Base-by-base conservation (phyloP, 163 green algal genomes). In the Scenedesmus sp. region DNA sequence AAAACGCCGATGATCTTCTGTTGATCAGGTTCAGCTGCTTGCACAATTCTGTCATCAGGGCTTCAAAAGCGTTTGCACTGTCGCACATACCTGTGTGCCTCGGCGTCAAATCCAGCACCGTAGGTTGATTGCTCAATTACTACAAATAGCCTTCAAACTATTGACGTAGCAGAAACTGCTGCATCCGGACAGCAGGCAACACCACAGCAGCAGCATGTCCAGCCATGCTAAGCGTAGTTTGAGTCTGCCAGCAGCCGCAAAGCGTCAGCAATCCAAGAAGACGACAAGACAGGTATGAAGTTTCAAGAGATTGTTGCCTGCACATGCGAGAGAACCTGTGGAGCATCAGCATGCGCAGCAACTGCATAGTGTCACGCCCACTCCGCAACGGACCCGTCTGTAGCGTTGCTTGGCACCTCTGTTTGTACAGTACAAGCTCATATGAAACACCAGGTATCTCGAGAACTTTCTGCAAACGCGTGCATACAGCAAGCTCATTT, bases 181-280 rank as follows among this genome's bases (percentile, higher is more conserved):
- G n/a, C n/a, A 9, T 52, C 15, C 15, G 54, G 7, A 23, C 54
- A 70, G 54, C 54, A 64, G 54, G 81, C 81, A 86, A 52, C 18
- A 46, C 6, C 81, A 66, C 16, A 46, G 20, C 81, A 86, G 54
- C 23, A 79, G 46, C 87, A 91, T 91, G 87, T 34, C 76, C 74
- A 87, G 34, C 34, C 34, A 84, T n/a, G 76, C 34, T 23, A 91
- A 91, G 46, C 74, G 76, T 4, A 82, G 26, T 16, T 55, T 91
- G 18, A 91, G 87, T 76, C 87, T 91, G 74, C 76, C 87, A 55
- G 87, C 87, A 62, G 87, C 87, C 46, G 76, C 87, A 59, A 86
- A 64, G 77, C 73, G 73, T 23, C 70, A 55, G 52, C 67, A 60
- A 52, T 86, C 73, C 70, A 91, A 91, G 26, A 90, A 90, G 26